Evolutionary conservation across 805 yeast species (phyloP).

Genomic region (Nakazawaea laoshanensis): DNA sequence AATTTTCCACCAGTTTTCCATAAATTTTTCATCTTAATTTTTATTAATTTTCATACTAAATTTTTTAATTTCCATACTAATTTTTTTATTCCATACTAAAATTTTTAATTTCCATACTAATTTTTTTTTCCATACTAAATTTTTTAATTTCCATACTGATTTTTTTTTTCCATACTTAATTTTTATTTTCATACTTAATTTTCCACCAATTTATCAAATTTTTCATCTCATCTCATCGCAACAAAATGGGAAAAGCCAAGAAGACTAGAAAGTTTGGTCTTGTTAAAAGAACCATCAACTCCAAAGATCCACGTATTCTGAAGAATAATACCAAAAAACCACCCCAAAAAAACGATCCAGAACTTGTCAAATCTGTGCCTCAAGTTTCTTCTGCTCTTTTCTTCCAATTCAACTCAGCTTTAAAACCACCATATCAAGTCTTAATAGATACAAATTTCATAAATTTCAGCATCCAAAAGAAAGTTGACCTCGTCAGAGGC

Average conservation of each 20-base stretch:
- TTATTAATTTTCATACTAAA: too few species aligned
- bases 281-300: conserved; percentile 72
- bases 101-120: too few species aligned
- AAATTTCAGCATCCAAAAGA: conserved; percentile 93
- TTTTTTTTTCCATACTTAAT: too few species aligned
- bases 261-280: conserved; percentile 96
- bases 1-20: too few species aligned
- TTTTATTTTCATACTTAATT: too few species aligned
- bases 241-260: conserved; percentile 89
- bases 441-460: conserved; percentile 94
- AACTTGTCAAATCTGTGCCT: conserved; percentile 67
- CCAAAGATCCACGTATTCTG: conserved; percentile 59
- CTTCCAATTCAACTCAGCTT: conserved; percentile 88
- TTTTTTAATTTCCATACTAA: too few species aligned
- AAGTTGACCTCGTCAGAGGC: conserved; percentile 89
- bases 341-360: conserved; percentile 56
- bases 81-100: too few species aligned
- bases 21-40: too few species aligned
- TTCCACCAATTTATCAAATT: too few species aligned
- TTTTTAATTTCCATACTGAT: too few species aligned
- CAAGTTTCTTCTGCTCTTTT: conserved; percentile 94
- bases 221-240: too few species aligned
- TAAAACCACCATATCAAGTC: conserved; percentile 97
- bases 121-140: too few species aligned
- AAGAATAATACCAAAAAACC: conserved; percentile 31